These are phyloP conservation scores for Saccharomycopsis oosterbeekiorum DNA, from an alignment of 805 yeast species.

Conservation along the genomic window DNA sequence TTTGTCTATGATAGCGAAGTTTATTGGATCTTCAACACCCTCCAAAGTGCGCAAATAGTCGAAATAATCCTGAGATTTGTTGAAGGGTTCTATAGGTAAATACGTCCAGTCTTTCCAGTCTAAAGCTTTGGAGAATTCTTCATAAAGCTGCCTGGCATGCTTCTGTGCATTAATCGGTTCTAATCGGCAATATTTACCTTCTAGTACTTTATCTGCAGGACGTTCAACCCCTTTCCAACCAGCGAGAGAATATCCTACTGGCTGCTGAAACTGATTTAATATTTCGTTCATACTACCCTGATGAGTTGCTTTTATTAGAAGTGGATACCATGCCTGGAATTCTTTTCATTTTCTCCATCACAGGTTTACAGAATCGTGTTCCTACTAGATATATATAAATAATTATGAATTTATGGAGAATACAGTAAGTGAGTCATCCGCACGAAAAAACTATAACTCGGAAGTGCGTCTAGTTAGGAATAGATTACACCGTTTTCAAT, in stretches of 20 bases:
- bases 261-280: slow-evolving; percentile 5
- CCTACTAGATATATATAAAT: too few relatives aligned
- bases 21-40: background rate
- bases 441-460: too few relatives aligned
- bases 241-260: slow-evolving; percentile 3
- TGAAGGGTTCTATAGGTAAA: slow-evolving; percentile 3
- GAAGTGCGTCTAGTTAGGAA: too few relatives aligned
- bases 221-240: slow-evolving; percentile 2
- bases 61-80: slow-evolving; percentile 1
- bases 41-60: slow-evolving; percentile 2
- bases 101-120: slow-evolving; percentile 4
- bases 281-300: background rate
- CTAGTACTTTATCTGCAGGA: background rate
- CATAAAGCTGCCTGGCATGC: background rate
- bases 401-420: too few relatives aligned
- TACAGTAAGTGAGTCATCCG: too few relatives aligned
- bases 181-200: slow-evolving; percentile 2
- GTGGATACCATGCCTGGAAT: background rate
- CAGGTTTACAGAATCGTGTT: too few relatives aligned
- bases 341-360: background rate
- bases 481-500: too few relatives aligned
- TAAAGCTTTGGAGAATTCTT: slow-evolving; percentile 1
- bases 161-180: slow-evolving; percentile 5
- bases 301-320: slow-evolving; percentile 21
- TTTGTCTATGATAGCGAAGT: slow-evolving; percentile 22